Conservation (phyloP, 2,329 filamentous ascomycete species). For the Clonostachys byssicola region DNA sequence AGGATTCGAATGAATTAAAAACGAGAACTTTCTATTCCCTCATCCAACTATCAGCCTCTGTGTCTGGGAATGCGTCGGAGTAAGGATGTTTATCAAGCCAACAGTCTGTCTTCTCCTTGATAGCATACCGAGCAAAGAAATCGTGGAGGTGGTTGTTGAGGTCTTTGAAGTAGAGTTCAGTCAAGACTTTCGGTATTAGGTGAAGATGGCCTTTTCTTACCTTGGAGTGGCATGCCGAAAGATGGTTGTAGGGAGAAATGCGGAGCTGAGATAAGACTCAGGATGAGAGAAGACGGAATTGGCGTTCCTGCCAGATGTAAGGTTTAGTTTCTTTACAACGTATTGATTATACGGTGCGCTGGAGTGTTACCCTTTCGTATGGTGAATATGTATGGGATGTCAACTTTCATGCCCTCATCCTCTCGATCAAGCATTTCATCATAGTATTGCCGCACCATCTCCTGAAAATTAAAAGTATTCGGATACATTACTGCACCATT, state of each 20-base stretch:
- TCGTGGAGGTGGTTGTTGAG: neutral
- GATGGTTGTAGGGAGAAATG: slow-evolving; percentile 1
- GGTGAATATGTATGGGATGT: neutral
- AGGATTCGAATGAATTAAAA: neutral
- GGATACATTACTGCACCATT: slow-evolving; percentile 2
- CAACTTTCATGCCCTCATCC: neutral
- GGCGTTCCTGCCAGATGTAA: neutral
- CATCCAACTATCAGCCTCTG: neutral
- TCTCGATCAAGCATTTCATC: neutral
- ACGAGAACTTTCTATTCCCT: neutral
- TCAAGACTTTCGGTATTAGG: neutral
- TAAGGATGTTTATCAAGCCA: neutral
- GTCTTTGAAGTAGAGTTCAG: neutral
- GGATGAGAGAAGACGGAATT: neutral
- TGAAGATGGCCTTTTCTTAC: neutral
- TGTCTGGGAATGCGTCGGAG: neutral
- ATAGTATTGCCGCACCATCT: slow-evolving; percentile 1
- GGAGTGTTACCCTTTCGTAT: neutral
- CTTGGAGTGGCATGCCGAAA: neutral
- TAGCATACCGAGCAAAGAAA: neutral
- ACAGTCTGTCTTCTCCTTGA: neutral
- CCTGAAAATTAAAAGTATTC: slow-evolving; percentile 1
- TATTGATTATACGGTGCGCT: neutral
- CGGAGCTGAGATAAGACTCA: neutral
- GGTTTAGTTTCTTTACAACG: neutral